These are phyloP conservation scores for Botrytis squamosa DNA, from an alignment of 2,329 filamentous ascomycete genomes.

Conservation along the genomic window DNA sequence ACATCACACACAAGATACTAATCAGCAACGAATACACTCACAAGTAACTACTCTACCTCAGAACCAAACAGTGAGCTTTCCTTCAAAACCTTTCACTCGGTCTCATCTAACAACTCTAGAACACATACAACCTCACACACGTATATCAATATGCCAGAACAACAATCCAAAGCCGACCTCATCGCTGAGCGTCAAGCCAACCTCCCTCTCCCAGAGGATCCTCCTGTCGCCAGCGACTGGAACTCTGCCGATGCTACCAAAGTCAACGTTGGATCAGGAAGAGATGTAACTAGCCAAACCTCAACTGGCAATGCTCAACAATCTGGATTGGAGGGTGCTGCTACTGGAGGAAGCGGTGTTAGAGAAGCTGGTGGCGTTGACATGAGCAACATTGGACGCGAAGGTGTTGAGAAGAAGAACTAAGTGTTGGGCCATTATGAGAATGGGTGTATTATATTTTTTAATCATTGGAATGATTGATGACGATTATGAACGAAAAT, in stretches of 20 bases:
- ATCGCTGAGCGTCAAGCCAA: constrained; percentile 69
- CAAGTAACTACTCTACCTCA: not conserved
- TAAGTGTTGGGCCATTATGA: not conserved
- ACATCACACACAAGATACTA: not conserved
- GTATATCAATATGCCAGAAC: constrained; percentile 37
- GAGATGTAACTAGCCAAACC: constrained; percentile 45
- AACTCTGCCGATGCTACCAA: constrained; percentile 67
- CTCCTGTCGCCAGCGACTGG: constrained; percentile 74
- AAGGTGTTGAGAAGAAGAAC: constrained; percentile 53
- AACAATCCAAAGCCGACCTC: constrained; percentile 56
- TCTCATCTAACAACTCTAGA: not conserved
- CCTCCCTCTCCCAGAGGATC: constrained; percentile 76
- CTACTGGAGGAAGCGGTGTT: constrained; percentile 55
- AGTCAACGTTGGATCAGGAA: constrained; percentile 61
- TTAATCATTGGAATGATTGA: constrained; percentile 2
- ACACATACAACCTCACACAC: not conserved
- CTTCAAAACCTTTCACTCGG: not conserved
- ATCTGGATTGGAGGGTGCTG: constrained; percentile 57
- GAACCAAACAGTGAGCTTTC: not conserved
- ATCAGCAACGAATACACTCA: not conserved
- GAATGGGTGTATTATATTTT: not conserved
- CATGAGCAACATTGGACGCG: constrained; percentile 60
- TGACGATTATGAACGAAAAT: not conserved
- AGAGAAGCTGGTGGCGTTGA: constrained; percentile 50
- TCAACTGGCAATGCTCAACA: constrained; percentile 50